A percentile compares a stretch with the other conserved stretches of the same genome.
These are phyloP conservation scores for Aureobasidium musti DNA, from an alignment of 2,329 filamentous ascomycete species.

Conservation along the genomic window DNA sequence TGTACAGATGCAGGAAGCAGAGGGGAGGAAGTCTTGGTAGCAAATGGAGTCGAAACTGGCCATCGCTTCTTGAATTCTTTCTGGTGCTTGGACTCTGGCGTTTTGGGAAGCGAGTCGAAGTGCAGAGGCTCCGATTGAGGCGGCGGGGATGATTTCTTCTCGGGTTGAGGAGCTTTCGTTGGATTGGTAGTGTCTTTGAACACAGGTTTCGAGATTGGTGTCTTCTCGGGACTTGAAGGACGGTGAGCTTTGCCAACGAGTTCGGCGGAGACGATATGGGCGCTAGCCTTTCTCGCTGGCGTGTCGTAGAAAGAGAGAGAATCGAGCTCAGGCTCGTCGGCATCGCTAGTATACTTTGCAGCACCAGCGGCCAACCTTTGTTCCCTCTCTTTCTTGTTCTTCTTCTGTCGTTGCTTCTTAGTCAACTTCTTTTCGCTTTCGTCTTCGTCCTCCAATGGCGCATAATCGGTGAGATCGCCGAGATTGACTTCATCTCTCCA, in stretches of 20 bases:
- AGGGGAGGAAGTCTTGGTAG: constrained; percentile 22
- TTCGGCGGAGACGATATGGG: constrained; percentile 35
- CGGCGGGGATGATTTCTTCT: background rate
- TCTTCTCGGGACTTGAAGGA: constrained; percentile 1
- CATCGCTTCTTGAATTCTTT: constrained; percentile 31
- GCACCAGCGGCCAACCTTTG: constrained; percentile 34
- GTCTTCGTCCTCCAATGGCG: constrained; percentile 29
- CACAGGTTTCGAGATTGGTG: background rate
- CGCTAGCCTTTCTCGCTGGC: constrained; percentile 44
- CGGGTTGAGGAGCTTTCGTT: background rate
- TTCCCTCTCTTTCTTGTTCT: constrained; percentile 39
- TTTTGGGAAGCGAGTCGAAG: constrained; percentile 2
- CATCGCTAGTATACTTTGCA: constrained; percentile 36
- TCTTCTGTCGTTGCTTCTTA: constrained; percentile 44
- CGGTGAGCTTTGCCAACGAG: background rate
- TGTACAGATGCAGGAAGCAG: constrained; percentile 33
- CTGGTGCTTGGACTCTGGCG: constrained; percentile 21
- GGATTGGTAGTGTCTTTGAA: background rate
- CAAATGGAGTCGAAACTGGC: constrained; percentile 30
- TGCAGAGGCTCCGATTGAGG: background rate
- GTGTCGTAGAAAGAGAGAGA: constrained; percentile 30
- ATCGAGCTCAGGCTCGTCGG: constrained; percentile 45
- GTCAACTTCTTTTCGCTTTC: constrained; percentile 35
- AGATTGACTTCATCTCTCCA: constrained; percentile 36
- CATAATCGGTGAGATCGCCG: constrained; percentile 32